Evolutionary conservation across 176 grass and related monocot species (phyloP).

Genomic region (Saccharum officinarum): DNA sequence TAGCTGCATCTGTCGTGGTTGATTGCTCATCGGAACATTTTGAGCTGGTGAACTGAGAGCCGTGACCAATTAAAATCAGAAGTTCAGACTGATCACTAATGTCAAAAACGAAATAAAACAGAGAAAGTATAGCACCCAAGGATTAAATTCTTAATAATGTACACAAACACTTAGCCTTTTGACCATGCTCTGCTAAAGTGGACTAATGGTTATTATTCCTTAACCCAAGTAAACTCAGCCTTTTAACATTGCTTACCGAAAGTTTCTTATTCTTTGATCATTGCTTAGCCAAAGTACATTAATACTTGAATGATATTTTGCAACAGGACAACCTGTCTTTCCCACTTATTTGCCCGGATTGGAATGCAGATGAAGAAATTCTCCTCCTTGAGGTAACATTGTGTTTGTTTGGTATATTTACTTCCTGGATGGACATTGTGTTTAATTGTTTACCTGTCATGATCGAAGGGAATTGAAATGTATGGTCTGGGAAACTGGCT

Average conservation of each 20-base stretch:
- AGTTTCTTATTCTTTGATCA: neutral
- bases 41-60: neutral
- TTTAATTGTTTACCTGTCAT: slow-evolving; percentile 32
- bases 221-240: neutral
- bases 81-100: neutral
- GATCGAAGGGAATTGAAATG: slow-evolving; percentile 96
- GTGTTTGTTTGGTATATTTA: slow-evolving; percentile 4
- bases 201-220: neutral
- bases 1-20: neutral
- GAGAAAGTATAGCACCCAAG: neutral
- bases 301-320: slow-evolving; percentile 5
- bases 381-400: slow-evolving; percentile 85
- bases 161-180: neutral
- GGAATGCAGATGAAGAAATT: slow-evolving; percentile 99
- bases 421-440: neutral
- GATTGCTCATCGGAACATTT: neutral
- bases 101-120: neutral
- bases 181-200: neutral
- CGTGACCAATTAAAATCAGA: neutral
- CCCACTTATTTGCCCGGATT: slow-evolving; percentile 90
- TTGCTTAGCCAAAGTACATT: neutral
- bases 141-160: neutral
- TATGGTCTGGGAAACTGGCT: slow-evolving; percentile 97
- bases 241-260: neutral
- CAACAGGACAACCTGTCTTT: slow-evolving; percentile 97